phyloP scores from a whole-genome alignment of 495 filamentous ascomycete species.

The Talaromyces trachyspermus region DNA sequence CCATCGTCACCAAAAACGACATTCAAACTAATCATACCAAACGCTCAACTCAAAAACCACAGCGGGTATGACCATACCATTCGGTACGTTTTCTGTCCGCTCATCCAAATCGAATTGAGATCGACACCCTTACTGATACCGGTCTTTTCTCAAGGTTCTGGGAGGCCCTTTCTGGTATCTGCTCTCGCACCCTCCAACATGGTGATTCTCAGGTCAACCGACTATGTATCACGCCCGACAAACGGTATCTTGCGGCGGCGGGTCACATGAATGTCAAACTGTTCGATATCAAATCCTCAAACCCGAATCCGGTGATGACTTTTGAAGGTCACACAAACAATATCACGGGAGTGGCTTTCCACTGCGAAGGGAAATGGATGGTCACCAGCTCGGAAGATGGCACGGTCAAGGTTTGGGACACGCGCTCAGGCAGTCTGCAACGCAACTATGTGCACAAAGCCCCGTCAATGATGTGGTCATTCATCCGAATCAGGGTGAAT shows the following conservation, averaged over 20 bases:
- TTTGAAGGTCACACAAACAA: conserved; percentile 96
- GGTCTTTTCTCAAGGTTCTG: too few relatives aligned
- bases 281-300: conserved; percentile 94
- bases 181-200: conserved; percentile 94
- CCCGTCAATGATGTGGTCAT: conserved; percentile 93
- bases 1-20: too few relatives aligned
- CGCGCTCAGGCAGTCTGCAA: conserved; percentile 76
- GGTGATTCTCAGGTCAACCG: conserved; percentile 97
- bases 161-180: conserved; percentile 96
- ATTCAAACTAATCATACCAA: conserved; percentile 10
- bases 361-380: conserved; percentile 99
- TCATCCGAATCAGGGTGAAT: conserved; percentile 95
- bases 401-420: conserved; percentile 99
- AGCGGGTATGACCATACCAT: conserved; percentile 99
- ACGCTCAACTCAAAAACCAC: too few relatives aligned
- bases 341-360: conserved; percentile 92
- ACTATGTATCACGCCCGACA: conserved; percentile 96
- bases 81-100: conserved; percentile 49
- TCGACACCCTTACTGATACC: too few relatives aligned
- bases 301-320: conserved; percentile 81
- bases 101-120: not conserved
- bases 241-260: conserved; percentile 88
- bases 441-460: conserved; percentile 84
- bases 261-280: conserved; percentile 93
- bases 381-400: conserved; percentile 97